Evolutionary conservation across 164 flowering plant species (phyloP).

Genomic region (Sextonia rubra): DNA sequence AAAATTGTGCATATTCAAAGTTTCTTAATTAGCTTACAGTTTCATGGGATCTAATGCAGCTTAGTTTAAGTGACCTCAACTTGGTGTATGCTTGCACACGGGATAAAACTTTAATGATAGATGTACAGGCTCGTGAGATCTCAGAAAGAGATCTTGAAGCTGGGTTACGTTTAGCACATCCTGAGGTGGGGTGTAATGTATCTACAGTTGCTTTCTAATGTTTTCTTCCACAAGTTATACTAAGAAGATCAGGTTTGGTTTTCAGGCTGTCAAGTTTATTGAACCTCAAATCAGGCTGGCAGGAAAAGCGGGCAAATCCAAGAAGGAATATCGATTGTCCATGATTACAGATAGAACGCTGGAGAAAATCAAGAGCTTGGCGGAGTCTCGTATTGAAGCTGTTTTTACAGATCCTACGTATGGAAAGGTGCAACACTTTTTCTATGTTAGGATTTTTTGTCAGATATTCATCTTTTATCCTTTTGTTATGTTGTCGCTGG

Average conservation of each 20-base stretch:
- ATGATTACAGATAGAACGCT: constrained; percentile 58
- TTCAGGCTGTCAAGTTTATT: constrained; percentile 80
- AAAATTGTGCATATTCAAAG: background rate
- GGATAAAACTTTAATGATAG: constrained; percentile 94
- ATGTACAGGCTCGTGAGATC: constrained; percentile 91
- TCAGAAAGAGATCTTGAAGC: constrained; percentile 88
- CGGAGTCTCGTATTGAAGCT: constrained; percentile 66
- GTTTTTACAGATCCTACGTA: constrained; percentile 86
- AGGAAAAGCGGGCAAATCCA: constrained; percentile 76
- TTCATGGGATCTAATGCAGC: constrained; percentile 45
- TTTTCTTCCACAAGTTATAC: constrained; percentile 1
- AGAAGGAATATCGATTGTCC: constrained; percentile 75
- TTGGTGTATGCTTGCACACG: constrained; percentile 91
- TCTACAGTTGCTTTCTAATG: background rate
- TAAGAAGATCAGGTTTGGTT: constrained; percentile 12
- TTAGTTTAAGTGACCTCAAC: constrained; percentile 84
- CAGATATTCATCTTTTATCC: background rate
- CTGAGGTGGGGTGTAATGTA: constrained; percentile 47
- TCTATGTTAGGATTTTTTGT: background rate
- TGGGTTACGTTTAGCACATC: constrained; percentile 80
- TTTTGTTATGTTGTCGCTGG: background rate
- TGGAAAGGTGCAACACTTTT: constrained; percentile 65
- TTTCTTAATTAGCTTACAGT: background rate
- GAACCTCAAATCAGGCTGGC: constrained; percentile 94
- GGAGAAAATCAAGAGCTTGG: constrained; percentile 61